phyloP scores from a whole-genome alignment of 2,329 filamentous ascomycete genomes.

The Aureobasidium lini region DNA sequence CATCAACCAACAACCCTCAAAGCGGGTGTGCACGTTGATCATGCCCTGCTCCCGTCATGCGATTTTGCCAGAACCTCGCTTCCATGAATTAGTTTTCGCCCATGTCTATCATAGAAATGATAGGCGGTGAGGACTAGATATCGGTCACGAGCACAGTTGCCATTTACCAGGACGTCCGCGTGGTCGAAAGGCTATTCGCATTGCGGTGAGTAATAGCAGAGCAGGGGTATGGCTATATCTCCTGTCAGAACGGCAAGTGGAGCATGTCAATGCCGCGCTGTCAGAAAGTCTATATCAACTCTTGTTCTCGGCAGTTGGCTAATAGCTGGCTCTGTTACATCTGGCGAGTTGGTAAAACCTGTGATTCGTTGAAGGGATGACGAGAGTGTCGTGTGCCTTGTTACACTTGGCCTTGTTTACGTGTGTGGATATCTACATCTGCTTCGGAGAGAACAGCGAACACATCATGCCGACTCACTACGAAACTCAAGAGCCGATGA shows the following conservation, averaged over 20 bases:
- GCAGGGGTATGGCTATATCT: neutral
- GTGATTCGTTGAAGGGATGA: neutral
- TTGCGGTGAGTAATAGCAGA: neutral
- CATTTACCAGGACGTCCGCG: neutral
- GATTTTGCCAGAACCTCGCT: neutral
- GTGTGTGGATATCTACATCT: neutral
- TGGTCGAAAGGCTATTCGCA: neutral
- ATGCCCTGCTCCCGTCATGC: neutral
- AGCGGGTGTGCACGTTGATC: neutral
- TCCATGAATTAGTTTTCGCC: neutral
- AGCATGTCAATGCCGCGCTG: neutral
- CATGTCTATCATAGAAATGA: neutral
- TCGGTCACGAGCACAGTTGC: slow-evolving; percentile 4
- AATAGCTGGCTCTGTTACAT: neutral
- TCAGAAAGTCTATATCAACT: neutral
- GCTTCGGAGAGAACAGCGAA: neutral
- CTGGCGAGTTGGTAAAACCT: neutral
- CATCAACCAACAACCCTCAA: neutral
- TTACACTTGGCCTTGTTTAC: neutral
- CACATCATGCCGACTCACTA: neutral
- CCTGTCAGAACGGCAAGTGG: neutral
- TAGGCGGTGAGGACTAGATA: neutral
- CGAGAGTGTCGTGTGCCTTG: neutral
- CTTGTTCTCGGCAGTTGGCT: neutral
- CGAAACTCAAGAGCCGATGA: neutral